phyloP scores from a whole-genome alignment of 495 filamentous ascomycete genomes.

The Glarea lozoyensis region DNA sequence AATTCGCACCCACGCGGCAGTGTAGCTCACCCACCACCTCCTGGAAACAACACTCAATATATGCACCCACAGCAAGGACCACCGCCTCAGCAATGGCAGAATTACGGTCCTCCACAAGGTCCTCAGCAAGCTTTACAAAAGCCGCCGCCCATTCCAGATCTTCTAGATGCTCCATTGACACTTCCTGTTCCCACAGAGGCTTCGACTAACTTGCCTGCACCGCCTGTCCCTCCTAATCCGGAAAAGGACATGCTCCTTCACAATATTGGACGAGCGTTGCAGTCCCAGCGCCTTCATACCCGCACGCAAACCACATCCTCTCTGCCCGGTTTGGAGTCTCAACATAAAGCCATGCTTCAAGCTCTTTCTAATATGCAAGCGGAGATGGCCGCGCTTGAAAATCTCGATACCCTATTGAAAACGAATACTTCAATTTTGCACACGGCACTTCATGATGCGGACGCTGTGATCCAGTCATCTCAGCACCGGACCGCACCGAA shows the following conservation, averaged over 20 bases:
- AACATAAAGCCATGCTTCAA: constrained; percentile 65
- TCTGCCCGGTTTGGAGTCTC: constrained; percentile 64
- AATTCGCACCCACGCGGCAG: constrained; percentile 3
- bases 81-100: constrained; percentile 14
- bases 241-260: constrained; percentile 86
- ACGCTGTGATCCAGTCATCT: constrained; percentile 63
- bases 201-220: constrained; percentile 46
- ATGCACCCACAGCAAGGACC: constrained; percentile 4
- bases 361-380: constrained; percentile 56
- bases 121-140: constrained; percentile 29
- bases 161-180: constrained; percentile 53
- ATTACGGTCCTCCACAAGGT: constrained; percentile 14
- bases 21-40: constrained; percentile 3
- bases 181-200: constrained; percentile 52
- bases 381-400: constrained; percentile 61
- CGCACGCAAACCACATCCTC: constrained; percentile 59
- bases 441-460: constrained; percentile 66
- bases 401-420: constrained; percentile 57
- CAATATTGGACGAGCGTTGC: constrained; percentile 61
- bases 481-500: constrained; percentile 34
- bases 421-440: constrained; percentile 73
- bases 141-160: constrained; percentile 53
- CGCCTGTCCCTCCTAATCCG: constrained; percentile 90
- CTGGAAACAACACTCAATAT: constrained; percentile 18
- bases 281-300: constrained; percentile 53